phyloP scores from a whole-genome alignment of 176 grass and related monocot species.

The Phoenix dactylifera region DNA sequence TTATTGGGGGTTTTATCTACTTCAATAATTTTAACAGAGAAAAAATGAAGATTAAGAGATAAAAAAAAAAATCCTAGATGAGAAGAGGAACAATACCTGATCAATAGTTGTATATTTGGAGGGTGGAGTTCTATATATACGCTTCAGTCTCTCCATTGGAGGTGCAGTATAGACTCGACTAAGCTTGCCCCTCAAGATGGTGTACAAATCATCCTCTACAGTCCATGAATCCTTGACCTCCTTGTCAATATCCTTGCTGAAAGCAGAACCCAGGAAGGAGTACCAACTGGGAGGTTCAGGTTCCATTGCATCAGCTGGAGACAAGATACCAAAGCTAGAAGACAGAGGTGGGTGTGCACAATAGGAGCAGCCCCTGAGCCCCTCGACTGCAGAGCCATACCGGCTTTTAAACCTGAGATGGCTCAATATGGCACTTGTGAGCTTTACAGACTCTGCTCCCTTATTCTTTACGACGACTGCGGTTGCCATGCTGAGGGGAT shows the following conservation, averaged over 20 bases:
- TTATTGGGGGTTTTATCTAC: too few relatives aligned
- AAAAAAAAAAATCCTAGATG: too few relatives aligned
- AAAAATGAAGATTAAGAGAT: too few relatives aligned
- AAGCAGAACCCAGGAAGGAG: conserved; percentile 13
- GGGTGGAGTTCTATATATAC: conserved; percentile 56
- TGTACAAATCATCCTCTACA: conserved; percentile 68
- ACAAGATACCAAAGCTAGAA: conserved; percentile 41
- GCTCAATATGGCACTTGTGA: conserved; percentile 74
- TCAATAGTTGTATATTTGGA: conserved; percentile 89
- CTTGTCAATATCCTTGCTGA: background rate
- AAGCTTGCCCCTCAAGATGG: conserved; percentile 58
- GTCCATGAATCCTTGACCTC: conserved; percentile 43
- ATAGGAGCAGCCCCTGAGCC: conserved; percentile 63
- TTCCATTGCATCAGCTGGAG: conserved; percentile 70
- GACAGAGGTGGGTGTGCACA: conserved; percentile 50
- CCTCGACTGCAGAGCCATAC: conserved; percentile 50
- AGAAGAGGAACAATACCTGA: conserved; percentile 33
- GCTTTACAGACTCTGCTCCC: conserved; percentile 50
- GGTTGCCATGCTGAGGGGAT: conserved; percentile 68
- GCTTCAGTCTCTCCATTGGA: conserved; percentile 74
- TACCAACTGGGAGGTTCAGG: conserved; percentile 52
- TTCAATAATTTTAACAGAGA: too few relatives aligned
- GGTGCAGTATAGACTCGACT: conserved; percentile 82
- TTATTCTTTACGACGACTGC: conserved; percentile 76
- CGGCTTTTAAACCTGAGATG: conserved; percentile 75